Evolutionary conservation across 2,329 filamentous ascomycete genomes (phyloP), one percentile per base, ranked within the genome.

Genomic region (Colletotrichum sp.): DNA sequence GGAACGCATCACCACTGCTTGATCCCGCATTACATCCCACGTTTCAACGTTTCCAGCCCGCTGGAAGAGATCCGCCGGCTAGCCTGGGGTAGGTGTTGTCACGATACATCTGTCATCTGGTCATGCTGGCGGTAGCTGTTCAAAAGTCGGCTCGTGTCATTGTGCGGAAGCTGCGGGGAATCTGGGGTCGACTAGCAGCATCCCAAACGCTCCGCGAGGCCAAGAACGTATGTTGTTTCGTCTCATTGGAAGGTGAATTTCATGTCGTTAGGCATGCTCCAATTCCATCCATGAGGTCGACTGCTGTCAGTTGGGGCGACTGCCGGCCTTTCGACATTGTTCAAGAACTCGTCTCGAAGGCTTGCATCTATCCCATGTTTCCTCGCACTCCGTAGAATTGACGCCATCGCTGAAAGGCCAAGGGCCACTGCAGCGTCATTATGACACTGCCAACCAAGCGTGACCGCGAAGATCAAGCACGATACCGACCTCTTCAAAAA

Each of bases 401-500:
- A 30, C 15, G 39, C 22, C 57, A n/a, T 22, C 63, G 15, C n/a
- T 16, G 39, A 13, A 5, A 34, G 30, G 73, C 69, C 70, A 72
- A 73, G 64, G 29, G 22, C 16, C 22, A 29, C n/a, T 8, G 6
- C 32, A 44, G 57, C 73, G 73, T 76, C 73, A 76, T 73, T 22
- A 76, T 76, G 73, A 76, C 70, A 52, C 16, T 68, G 70, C 70
- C 64, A 59, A 64, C 19, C 15, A 65, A 27, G 57, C 7, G 16
- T 52, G 29, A 29, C 27, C 64, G 29, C 6, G 64, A 61, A 65
- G 70, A 73, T 62, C 73, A 49, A 65, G 55, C 69, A 69, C 57
- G 55, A 36, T 22, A 27, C 8, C 36, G 59, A 49, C 34, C n/a
- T 49, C 39, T 29, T 25, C 32, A 65, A 69, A 22, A 61, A n/a